phyloP scores from a whole-genome alignment of 164 flowering plant species.

The Magnolia officinalis region DNA sequence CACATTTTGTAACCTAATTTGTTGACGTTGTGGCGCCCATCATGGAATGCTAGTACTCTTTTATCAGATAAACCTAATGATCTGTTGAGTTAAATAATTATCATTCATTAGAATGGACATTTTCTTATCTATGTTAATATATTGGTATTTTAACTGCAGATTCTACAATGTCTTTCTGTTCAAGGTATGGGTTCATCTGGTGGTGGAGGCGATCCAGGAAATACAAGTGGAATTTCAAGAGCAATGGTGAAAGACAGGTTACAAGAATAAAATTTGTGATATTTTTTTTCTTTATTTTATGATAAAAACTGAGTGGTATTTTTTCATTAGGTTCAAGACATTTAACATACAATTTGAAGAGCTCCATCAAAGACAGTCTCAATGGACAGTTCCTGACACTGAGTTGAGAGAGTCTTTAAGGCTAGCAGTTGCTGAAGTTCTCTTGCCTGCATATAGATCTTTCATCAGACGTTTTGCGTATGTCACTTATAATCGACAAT shows the following conservation, averaged over 20 bases:
- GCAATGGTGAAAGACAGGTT: slow-evolving; percentile 77
- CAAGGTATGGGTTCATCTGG: slow-evolving; percentile 60
- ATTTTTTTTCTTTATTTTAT: neutral
- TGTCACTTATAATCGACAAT: neutral
- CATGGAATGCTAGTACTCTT: too few species aligned
- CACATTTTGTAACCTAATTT: too few species aligned
- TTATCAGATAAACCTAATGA: neutral
- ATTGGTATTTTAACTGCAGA: slow-evolving; percentile 38
- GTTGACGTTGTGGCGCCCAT: too few species aligned
- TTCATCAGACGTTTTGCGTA: slow-evolving; percentile 86
- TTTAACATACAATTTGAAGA: slow-evolving; percentile 89
- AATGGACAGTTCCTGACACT: slow-evolving; percentile 98
- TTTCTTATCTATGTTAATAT: neutral
- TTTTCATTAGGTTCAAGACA: slow-evolving; percentile 55
- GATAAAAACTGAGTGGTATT: neutral
- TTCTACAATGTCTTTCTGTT: slow-evolving; percentile 65
- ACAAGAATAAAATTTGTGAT: neutral
- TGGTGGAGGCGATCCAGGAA: slow-evolving; percentile 44
- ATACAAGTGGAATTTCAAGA: slow-evolving; percentile 68
- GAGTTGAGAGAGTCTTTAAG: slow-evolving; percentile 89
- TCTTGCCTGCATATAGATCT: slow-evolving; percentile 92
- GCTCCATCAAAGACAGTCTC: slow-evolving; percentile 92
- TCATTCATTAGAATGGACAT: neutral
- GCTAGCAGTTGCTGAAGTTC: slow-evolving; percentile 93
- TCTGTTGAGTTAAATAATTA: neutral